Base-by-base conservation (phyloP, 805 yeast genomes). In the Maudiozyma pseudohumilis region DNA sequence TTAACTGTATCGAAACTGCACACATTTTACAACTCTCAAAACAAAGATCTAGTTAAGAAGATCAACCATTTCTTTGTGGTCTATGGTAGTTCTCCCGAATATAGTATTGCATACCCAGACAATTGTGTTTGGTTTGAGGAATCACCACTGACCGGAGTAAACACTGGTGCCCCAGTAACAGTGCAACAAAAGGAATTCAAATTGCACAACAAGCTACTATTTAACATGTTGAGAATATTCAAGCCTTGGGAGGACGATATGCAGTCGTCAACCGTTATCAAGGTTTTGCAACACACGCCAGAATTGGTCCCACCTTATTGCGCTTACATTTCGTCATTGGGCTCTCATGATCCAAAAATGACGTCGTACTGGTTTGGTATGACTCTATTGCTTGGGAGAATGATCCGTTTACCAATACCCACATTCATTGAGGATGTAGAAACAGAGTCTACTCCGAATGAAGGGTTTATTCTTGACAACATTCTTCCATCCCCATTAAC, bases 331-430 rank as follows among this genome's bases (percentile, higher is more conserved):
- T 68, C 73, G 2, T 70, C 78, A 3, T 75, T 77, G 38, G 87
- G 88, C 15, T 65, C 75, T 15, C 80, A 83, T 52, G 94, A 83
- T 43, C 95, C 96, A 0, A 74, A 78, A 34, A 61, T 81, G 39
- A 68, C 89, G 1, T 77, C 89, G 10, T 85, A 81, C 63, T 88
- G 94, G 87, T 66, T 86, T 33, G 82, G 92, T 6, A 80, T 74
- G 58, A 72, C 85, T 1, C 63, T 79, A 19, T 56, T 85, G 2
- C 60, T 79, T 32, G 67, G 77, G 1, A 73, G 75, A 40, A 66
- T 83, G 5, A 66, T 84, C n/a, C 66, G 68, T 21, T 47, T 77
- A 3, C 72, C 75, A 1, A 52, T 80, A 6, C 86, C 92, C 0
- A 45, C 42, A 9, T 55, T 59, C 6, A 55, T 66, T 27, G 31